Base-by-base conservation (phyloP, 2,329 filamentous ascomycete species). In the Westerdykella ornata region DNA sequence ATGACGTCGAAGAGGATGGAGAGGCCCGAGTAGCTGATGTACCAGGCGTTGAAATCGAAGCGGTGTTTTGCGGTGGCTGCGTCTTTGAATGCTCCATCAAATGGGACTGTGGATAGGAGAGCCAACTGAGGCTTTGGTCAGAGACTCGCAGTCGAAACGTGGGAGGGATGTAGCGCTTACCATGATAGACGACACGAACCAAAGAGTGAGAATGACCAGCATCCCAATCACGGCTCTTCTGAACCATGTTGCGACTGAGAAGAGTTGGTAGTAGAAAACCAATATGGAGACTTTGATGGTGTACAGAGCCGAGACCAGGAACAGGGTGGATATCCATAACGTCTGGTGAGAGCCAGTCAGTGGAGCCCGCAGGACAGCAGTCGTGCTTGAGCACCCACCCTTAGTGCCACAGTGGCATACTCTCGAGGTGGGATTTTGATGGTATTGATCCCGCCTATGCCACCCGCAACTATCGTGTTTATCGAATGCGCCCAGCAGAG, bases 11-110 rank as follows among this genome's bases (percentile, higher is more conserved):
- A 52, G 38, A 49, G 40, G 18, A 52, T 45, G 19, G 40, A 44
- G n/a, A 49, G 35, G 11, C 29, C 49, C 2, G 42, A 44, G 37
- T 49, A 49, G 14, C 40, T 38, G 9, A 52, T 29, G 22, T 47
- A 52, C 49, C 49, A 52, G 14, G 36, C 33, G 39, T 52, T 47
- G 43, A 46, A 52, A 18, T 52, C 20, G 41, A 46, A 52, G 9
- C 49, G 49, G 19, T 49, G 44, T 30, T 42, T 42, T 14, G 47
- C 46, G 12, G 26, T 29, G 7, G 44, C 38, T 12, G 49, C 44
- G 14, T 46, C 33, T n/a, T 44, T 39, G 38, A 40, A 52, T 7
- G 46, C 31, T 6, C 42, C 36, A 17, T 43, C 37, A 40, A 52
- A 37, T 3, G 49, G 49, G 15, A 47, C 43, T 11, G 47, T 44